phyloP scores from a whole-genome alignment of 2,329 filamentous ascomycete species.

The Sporothrix curviconia region DNA sequence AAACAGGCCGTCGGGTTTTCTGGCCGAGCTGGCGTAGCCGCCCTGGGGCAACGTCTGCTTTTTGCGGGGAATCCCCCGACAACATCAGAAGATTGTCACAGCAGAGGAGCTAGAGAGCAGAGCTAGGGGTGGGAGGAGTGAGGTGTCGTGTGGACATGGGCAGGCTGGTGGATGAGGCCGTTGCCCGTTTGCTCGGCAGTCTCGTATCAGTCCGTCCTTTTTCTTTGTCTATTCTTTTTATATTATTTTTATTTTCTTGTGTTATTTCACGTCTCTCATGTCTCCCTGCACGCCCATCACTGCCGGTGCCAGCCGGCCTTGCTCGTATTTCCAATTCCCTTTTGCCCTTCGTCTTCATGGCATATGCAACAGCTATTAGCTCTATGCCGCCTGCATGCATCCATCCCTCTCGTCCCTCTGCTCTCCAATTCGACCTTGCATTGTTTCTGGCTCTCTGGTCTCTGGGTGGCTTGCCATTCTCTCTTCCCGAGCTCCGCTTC shows the following conservation, averaged over 20 bases:
- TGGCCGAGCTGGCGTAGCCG: neutral
- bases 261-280: neutral
- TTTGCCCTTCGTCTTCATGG: too few relatives aligned
- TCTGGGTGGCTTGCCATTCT: neutral
- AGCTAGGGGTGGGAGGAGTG: neutral
- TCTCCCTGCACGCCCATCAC: neutral
- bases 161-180: too few relatives aligned
- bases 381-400: too few relatives aligned
- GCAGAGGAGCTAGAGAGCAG: too few relatives aligned
- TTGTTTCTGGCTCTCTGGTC: neutral
- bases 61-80: neutral
- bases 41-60: neutral
- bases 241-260: neutral
- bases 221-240: neutral
- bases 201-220: neutral
- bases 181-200: too few relatives aligned
- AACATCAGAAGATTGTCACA: too few relatives aligned
- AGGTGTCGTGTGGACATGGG: neutral
- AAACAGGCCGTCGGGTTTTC: too few relatives aligned
- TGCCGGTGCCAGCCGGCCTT: too few relatives aligned
- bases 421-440: neutral
- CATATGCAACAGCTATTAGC: too few relatives aligned
- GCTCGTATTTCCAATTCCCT: too few relatives aligned
- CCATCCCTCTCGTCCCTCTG: neutral
- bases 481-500: constrained; percentile 5